Evolutionary conservation across 1,284 basidiomycete species (phyloP).

Genomic region (Trametes polyzona): DNA sequence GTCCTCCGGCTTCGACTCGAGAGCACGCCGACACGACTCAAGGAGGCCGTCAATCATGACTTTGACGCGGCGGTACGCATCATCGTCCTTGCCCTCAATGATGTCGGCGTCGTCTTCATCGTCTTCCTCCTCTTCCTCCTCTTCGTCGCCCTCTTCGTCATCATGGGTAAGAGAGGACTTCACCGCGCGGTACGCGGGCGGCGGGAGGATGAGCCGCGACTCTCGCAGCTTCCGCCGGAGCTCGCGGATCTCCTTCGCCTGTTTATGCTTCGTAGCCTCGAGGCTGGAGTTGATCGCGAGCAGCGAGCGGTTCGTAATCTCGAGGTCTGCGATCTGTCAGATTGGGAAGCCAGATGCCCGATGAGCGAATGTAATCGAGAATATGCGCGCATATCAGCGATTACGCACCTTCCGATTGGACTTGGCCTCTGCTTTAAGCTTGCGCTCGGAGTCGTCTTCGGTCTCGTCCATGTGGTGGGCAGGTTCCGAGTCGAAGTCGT

Average conservation of each 20-base stretch:
- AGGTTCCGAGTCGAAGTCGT: constrained; percentile 34
- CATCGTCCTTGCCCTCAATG: constrained; percentile 45
- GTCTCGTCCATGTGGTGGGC: constrained; percentile 26
- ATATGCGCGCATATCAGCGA: background rate
- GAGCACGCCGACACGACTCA: constrained; percentile 60
- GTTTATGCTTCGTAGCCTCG: constrained; percentile 74
- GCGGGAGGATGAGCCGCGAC: constrained; percentile 75
- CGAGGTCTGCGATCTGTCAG: constrained; percentile 76
- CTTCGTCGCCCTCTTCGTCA: constrained; percentile 43
- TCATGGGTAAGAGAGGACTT: constrained; percentile 48
- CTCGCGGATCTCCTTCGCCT: constrained; percentile 70
- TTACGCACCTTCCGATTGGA: constrained; percentile 72
- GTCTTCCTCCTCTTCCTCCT: constrained; percentile 44
- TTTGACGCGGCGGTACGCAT: constrained; percentile 61
- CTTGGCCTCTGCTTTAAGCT: constrained; percentile 70
- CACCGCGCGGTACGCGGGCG: constrained; percentile 59
- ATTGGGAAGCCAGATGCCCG: background rate
- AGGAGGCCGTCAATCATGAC: constrained; percentile 66
- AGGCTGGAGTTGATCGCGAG: constrained; percentile 76
- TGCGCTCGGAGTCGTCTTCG: constrained; percentile 48
- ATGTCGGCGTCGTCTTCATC: constrained; percentile 40
- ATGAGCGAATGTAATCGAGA: background rate
- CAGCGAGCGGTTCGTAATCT: constrained; percentile 81
- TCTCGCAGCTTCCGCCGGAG: constrained; percentile 76
- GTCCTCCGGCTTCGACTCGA: constrained; percentile 60